Conservation (phyloP, 2,329 filamentous ascomycete species). For the Aspergillus sp. region DNA sequence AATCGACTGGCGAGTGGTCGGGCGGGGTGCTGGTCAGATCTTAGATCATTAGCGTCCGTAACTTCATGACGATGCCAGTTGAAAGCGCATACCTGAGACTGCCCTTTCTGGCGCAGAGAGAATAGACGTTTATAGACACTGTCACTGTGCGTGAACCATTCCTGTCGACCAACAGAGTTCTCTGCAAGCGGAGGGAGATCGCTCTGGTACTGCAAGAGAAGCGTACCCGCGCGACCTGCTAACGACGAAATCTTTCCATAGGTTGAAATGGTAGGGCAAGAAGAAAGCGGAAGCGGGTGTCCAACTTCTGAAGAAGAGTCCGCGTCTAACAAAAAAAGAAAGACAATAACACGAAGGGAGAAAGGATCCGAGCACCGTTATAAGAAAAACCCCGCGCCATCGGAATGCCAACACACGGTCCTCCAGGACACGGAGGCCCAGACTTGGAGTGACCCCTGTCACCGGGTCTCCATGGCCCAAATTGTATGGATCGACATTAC, state of each 20-base stretch:
- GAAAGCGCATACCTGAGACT: neutral
- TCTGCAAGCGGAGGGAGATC: neutral
- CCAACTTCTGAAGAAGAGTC: neutral
- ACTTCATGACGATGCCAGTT: neutral
- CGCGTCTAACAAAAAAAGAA: neutral
- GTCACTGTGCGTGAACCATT: neutral
- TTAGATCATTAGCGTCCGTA: neutral
- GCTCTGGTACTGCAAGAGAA: neutral
- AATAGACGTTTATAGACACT: neutral
- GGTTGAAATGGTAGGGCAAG: neutral
- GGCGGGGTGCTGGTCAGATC: neutral
- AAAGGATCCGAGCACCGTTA: conserved; percentile 1
- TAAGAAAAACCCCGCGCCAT: neutral
- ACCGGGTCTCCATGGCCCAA: neutral
- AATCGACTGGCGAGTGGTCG: neutral
- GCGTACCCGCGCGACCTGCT: conserved; percentile 1
- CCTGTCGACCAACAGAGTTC: neutral
- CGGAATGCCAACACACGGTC: conserved; percentile 1
- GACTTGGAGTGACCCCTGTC: neutral
- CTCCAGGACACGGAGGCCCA: neutral
- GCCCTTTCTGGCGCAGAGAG: neutral
- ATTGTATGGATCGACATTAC: neutral
- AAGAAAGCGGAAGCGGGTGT: neutral
- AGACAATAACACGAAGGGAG: neutral
- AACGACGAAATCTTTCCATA: neutral